Percentiles rank a stretch among this genome's conserved stretches.
These are phyloP conservation scores for Wickerhamiella domercqiae DNA, from an alignment of 805 yeast species.

Conservation along the genomic window DNA sequence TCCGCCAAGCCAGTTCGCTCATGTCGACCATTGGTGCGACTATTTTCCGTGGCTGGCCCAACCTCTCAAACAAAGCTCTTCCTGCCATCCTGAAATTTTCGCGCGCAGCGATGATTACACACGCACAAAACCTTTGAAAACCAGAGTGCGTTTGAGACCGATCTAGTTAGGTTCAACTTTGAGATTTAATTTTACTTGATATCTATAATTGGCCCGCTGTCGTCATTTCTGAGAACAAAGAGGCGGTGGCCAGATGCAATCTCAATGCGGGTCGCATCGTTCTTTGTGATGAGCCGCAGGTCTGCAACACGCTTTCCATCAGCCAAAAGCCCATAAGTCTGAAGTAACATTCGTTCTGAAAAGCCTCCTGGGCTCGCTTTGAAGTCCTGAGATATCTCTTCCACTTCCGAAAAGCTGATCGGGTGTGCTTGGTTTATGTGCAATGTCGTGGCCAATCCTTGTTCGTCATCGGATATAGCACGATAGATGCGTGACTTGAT, in stretches of 20 bases:
- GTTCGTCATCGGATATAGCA: constrained; percentile 6
- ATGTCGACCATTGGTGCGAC: constrained; percentile 99
- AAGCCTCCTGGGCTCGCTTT: constrained; percentile 4
- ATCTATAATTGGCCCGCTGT: background rate
- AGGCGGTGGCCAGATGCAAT: background rate
- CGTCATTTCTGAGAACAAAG: background rate
- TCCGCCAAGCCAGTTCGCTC: constrained; percentile 89
- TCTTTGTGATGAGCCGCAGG: constrained; percentile 6
- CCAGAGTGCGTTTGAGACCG: too few species aligned
- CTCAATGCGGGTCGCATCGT: constrained; percentile 6
- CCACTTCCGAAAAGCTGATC: constrained; percentile 4
- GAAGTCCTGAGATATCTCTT: constrained; percentile 8
- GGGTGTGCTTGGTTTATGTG: background rate
- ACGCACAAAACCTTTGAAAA: too few species aligned
- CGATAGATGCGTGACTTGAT: constrained; percentile 3
- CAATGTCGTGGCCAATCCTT: constrained; percentile 2
- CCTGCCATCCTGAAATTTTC: constrained; percentile 35
- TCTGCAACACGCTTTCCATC: background rate
- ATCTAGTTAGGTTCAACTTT: background rate
- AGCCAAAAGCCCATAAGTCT: constrained; percentile 6
- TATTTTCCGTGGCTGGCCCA: constrained; percentile 66
- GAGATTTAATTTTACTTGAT: background rate
- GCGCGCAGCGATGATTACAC: too few species aligned
- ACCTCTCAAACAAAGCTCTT: constrained; percentile 47
- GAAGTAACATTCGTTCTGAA: constrained; percentile 7